phyloP scores from a whole-genome alignment of 306 rosid species.

The Vigna reflexopilosa region DNA sequence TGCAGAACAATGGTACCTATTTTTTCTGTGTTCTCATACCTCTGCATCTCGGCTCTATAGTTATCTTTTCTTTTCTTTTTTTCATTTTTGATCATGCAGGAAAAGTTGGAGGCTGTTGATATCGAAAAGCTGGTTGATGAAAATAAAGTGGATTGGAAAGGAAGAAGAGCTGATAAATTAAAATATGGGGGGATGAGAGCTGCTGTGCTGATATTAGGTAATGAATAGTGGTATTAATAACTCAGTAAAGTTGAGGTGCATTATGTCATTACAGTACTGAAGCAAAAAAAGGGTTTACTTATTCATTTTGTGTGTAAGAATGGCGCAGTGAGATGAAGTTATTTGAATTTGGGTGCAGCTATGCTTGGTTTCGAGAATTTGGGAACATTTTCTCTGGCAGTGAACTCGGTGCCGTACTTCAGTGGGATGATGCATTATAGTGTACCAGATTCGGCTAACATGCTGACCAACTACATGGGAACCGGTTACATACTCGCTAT shows the following conservation, averaged over 20 bases:
- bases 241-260: not conserved
- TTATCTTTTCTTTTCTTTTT: not conserved
- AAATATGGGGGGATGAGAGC: slow-evolving; percentile 77
- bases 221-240: not conserved
- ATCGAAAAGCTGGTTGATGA: slow-evolving; percentile 54
- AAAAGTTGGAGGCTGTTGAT: slow-evolving; percentile 49
- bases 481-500: slow-evolving; percentile 74
- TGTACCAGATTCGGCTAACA: slow-evolving; percentile 81
- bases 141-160: slow-evolving; percentile 91
- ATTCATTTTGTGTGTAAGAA: not conserved
- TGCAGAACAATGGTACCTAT: slow-evolving; percentile 54
- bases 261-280: not conserved
- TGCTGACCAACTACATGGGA: slow-evolving; percentile 84
- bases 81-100: slow-evolving; percentile 49
- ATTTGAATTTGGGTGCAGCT: slow-evolving; percentile 51
- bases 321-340: not conserved
- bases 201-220: slow-evolving; percentile 67
- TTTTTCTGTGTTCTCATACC: not conserved
- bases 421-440: slow-evolving; percentile 66
- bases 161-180: slow-evolving; percentile 70
- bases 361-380: slow-evolving; percentile 69
- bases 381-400: slow-evolving; percentile 81
- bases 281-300: not conserved
- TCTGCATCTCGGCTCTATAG: slow-evolving; percentile 5
- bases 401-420: slow-evolving; percentile 83